Base-by-base conservation (phyloP, 805 yeast species). In the Blastobotrys terrestris region DNA sequence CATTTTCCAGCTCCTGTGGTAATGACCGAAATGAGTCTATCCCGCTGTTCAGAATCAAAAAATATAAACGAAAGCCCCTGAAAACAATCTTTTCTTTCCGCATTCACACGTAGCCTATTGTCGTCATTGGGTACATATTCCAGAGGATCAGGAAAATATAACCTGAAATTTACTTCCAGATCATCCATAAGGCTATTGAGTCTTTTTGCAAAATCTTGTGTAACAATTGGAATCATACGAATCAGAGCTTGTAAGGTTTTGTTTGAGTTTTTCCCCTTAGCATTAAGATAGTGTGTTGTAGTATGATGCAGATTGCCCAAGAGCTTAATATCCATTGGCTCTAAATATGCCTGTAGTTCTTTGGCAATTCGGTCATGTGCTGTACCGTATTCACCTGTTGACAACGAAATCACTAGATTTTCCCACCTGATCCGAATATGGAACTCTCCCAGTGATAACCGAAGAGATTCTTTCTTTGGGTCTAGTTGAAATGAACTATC, bases 161-260 rank as follows among this genome's bases (percentile, higher is more conserved):
- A 44, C 13, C 60, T 60, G 53, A 61, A 66, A 41, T 64, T 55
- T 1, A 41, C 18, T 22, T 57, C 53, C 44, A 59, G 39, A 14
- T 20, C 42, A 3, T 56, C 56, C 3, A 56, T 61, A 2, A 54
- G 46, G 1, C 39, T 52, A 1, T 48, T 39, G 0, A 71, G 41
- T 0, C 61, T 61, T 16, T 45, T 31, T 18, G 40, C 48, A 5
- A 45, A 71, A 1, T 56, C 63, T 5, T 51, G 48, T 11, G 55
- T 57, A 2, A 67, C 66, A 1, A 73, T 56, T 0, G 73, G 72
- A 0, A 71, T 57, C 7, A 57, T 60, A 5, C 54, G 49, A 15
- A 67, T 58, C 51, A 72, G 51, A 0, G 76, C 75, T 15, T 62
- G 66, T 26, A 69, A 53, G 2, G 67, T 51, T 40, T 63, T 63